Conservation (phyloP, 2,329 filamentous ascomycete species). For the Thelonectria blattea region DNA sequence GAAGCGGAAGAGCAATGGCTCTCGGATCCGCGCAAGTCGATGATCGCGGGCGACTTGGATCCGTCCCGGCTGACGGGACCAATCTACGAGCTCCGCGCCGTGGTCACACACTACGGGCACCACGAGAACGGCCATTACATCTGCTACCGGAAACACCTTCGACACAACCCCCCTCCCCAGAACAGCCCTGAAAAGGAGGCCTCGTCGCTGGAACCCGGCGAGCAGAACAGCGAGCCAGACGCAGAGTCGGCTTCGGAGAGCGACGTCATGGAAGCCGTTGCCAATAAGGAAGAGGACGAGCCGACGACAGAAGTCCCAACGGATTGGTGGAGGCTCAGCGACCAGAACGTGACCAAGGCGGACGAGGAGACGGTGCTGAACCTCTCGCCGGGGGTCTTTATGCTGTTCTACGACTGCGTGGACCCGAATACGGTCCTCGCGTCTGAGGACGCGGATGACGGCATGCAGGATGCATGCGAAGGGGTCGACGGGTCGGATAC, state of each 20-base stretch:
- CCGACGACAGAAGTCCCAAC: constrained; percentile 44
- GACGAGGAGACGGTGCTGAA: constrained; percentile 74
- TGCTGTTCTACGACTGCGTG: constrained; percentile 92
- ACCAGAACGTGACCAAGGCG: constrained; percentile 80
- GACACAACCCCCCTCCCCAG: constrained; percentile 25
- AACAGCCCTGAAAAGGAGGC: constrained; percentile 2
- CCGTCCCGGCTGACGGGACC: constrained; percentile 61
- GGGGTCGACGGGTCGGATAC: constrained; percentile 14
- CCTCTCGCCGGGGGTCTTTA: constrained; percentile 82
- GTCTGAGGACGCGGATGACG: constrained; percentile 34
- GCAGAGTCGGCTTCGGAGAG: constrained; percentile 12
- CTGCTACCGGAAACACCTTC: constrained; percentile 78
- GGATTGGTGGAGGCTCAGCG: constrained; percentile 90
- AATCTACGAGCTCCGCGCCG: constrained; percentile 80
- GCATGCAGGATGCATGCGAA: constrained; percentile 33
- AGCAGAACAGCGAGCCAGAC: constrained; percentile 12
- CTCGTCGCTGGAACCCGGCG: constrained; percentile 24
- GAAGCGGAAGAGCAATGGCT: constrained; percentile 69
- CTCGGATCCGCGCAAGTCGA: constrained; percentile 70
- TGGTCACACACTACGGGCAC: constrained; percentile 85
- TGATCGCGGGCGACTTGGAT: constrained; percentile 66
- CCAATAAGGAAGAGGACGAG: constrained; percentile 26
- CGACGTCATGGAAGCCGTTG: constrained; percentile 13
- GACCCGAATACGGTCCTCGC: constrained; percentile 58
- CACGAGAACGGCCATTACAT: constrained; percentile 98